Conservation (phyloP, 2,329 filamentous ascomycete species). For the Cladosporium sp. region DNA sequence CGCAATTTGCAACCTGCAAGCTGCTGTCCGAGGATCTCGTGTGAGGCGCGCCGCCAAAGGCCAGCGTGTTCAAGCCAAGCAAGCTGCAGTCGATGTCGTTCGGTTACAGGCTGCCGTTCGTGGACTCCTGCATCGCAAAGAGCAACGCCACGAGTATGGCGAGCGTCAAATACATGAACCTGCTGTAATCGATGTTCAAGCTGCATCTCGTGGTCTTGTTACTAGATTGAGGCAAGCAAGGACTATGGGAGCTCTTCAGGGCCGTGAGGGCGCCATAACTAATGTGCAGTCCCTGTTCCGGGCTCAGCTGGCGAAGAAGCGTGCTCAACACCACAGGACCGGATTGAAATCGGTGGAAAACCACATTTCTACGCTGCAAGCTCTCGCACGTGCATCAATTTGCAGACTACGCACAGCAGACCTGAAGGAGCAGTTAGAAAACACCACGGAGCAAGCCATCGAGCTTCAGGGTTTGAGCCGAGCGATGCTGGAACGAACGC, state of each 20-base stretch:
- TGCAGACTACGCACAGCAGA: constrained; percentile 19
- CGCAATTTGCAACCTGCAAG: constrained; percentile 72
- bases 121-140: constrained; percentile 58
- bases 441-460: constrained; percentile 40
- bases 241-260: constrained; percentile 27
- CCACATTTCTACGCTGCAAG: constrained; percentile 32
- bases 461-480: constrained; percentile 51
- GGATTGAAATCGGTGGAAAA: constrained; percentile 16
- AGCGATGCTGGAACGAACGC: constrained; percentile 42
- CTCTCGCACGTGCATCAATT: constrained; percentile 33
- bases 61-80: constrained; percentile 58
- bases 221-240: constrained; percentile 32
- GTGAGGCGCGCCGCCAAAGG: constrained; percentile 37
- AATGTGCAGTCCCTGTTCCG: constrained; percentile 62
- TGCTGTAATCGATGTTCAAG: constrained; percentile 34
- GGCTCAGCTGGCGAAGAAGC: constrained; percentile 55
- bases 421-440: constrained; percentile 36
- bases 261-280: constrained; percentile 37
- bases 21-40: constrained; percentile 53
- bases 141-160: constrained; percentile 26
- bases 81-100: constrained; percentile 56
- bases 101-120: constrained; percentile 53
- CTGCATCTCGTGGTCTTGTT: constrained; percentile 38
- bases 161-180: constrained; percentile 24
- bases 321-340: constrained; percentile 11